phyloP scores from a whole-genome alignment of 2,329 filamentous ascomycete genomes.

The Microdochium nivale region DNA sequence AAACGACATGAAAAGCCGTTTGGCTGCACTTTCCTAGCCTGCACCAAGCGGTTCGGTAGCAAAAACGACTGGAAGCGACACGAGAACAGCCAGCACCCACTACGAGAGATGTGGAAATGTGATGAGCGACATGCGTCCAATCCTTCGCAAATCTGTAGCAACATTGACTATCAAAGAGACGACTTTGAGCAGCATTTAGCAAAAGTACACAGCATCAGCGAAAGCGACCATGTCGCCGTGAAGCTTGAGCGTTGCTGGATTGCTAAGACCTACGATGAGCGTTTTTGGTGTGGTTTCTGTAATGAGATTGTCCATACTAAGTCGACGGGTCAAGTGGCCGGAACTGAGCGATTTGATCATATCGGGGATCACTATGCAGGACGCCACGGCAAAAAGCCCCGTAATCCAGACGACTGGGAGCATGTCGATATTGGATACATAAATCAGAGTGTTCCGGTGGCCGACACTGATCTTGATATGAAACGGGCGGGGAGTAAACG shows the following conservation, averaged over 20 bases:
- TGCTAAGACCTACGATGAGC: constrained; percentile 52
- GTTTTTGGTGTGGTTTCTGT: constrained; percentile 90
- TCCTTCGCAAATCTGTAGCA: constrained; percentile 37
- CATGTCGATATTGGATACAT: background rate
- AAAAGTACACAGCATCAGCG: constrained; percentile 33
- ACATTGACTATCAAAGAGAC: constrained; percentile 48
- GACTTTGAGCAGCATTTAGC: constrained; percentile 54
- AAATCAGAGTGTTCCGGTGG: background rate
- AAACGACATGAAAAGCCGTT: constrained; percentile 78
- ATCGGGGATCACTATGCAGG: constrained; percentile 66
- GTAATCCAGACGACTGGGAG: constrained; percentile 48
- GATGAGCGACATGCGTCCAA: constrained; percentile 24
- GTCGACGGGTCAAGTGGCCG: constrained; percentile 41
- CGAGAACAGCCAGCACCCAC: constrained; percentile 70
- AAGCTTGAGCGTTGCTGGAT: constrained; percentile 48
- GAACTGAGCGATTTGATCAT: constrained; percentile 55
- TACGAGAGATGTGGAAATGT: constrained; percentile 66
- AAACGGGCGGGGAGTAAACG: too few relatives aligned
- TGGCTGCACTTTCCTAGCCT: constrained; percentile 65
- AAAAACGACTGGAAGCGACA: constrained; percentile 95
- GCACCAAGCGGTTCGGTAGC: constrained; percentile 71
- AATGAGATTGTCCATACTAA: constrained; percentile 41
- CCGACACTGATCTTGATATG: background rate
- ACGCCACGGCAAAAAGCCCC: constrained; percentile 26
- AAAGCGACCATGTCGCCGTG: constrained; percentile 23